phyloP scores from a whole-genome alignment of 345 rosid species.

The Eucalyptus shirleyi region DNA sequence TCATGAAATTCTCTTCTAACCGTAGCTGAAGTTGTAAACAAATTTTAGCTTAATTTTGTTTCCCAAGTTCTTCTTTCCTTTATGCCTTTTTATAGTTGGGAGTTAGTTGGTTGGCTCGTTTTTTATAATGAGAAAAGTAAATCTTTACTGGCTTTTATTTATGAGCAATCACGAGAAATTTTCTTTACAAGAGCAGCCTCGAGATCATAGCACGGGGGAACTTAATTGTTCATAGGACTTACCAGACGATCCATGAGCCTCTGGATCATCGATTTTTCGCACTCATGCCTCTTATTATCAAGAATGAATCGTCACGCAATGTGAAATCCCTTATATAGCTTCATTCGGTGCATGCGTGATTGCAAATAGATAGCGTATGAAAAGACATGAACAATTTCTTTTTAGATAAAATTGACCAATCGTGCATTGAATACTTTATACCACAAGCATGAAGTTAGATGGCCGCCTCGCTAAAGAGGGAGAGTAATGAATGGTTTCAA shows the following conservation, averaged over 20 bases:
- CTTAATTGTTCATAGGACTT: not conserved
- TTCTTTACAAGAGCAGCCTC: not conserved
- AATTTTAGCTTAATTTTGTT: not conserved
- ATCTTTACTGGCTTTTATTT: not conserved
- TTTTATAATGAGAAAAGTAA: not conserved
- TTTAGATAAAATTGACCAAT: accelerated
- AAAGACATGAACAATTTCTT: accelerated
- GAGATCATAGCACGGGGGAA: not conserved
- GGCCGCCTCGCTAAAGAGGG: accelerated
- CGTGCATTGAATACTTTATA: accelerated
- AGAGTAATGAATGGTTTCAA: not conserved
- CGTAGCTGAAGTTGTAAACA: not conserved
- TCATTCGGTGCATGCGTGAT: not conserved
- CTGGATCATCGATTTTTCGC: not conserved
- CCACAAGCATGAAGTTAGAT: not conserved
- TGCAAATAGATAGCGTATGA: accelerated
- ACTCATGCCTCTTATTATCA: not conserved
- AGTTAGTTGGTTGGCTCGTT: not conserved
- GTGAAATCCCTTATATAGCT: not conserved
- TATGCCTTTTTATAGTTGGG: not conserved
- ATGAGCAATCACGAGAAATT: not conserved
- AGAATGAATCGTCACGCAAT: not conserved
- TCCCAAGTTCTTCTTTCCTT: not conserved
- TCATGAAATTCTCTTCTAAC: not conserved
- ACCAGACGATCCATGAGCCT: accelerated